Evolutionary conservation across 2,329 filamentous ascomycete genomes (phyloP).

Genomic region (Dryadomyces quercus-mongolicae): DNA sequence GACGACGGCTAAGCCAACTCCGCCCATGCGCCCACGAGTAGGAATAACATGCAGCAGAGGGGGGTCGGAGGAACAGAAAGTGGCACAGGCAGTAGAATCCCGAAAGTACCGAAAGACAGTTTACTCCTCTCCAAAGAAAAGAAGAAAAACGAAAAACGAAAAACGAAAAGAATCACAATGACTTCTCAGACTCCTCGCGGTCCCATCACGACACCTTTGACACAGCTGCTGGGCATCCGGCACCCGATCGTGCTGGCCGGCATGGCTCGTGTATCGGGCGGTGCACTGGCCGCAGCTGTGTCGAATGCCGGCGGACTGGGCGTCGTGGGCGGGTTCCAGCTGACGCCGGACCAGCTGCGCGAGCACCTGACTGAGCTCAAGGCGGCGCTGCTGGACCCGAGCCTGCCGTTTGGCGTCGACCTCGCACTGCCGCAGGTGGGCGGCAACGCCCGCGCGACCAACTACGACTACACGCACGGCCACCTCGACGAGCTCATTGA

Average conservation of each 20-base stretch:
- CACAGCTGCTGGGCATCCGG: constrained; percentile 64
- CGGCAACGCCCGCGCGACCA: constrained; percentile 72
- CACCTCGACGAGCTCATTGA: constrained; percentile 80
- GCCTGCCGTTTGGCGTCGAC: constrained; percentile 80
- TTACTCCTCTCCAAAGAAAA: no score
- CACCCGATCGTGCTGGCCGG: constrained; percentile 88
- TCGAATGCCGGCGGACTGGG: constrained; percentile 81
- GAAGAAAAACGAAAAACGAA: no score
- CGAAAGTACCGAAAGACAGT: no score
- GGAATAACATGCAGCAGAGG: no score
- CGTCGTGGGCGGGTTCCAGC: constrained; percentile 60
- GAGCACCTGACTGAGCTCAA: constrained; percentile 81
- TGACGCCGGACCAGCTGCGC: constrained; percentile 62
- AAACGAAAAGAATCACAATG: no score
- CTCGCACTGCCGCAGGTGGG: constrained; percentile 85
- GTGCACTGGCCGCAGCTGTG: constrained; percentile 69
- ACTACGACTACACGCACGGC: constrained; percentile 90
- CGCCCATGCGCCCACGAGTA: no score
- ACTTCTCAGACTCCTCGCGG: no score
- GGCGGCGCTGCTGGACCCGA: constrained; percentile 49
- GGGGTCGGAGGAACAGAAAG: no score
- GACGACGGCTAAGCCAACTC: no score
- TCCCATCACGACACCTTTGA: constrained; percentile 65
- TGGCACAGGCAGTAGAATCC: no score
- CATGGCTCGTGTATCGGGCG: constrained; percentile 80